Evolutionary conservation across 352 stramenopile species (phyloP).

Genomic region (Pythium rhizo-oryzae): DNA sequence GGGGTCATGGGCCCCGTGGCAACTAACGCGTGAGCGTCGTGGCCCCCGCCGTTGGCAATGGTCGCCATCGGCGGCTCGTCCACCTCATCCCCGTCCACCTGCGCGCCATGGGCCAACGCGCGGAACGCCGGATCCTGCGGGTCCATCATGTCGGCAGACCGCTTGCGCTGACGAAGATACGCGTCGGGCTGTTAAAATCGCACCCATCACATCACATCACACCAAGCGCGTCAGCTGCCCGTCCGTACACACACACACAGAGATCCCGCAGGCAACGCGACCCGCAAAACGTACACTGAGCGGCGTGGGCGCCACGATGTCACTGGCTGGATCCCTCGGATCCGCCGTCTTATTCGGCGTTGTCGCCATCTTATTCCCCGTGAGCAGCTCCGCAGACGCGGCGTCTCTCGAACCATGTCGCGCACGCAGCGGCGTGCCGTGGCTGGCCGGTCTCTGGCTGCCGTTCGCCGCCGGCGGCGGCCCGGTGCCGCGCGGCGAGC

Average conservation of each 20-base stretch:
- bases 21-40: neutral
- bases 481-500: neutral
- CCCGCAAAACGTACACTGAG: conserved; percentile 10
- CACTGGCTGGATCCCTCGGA: neutral
- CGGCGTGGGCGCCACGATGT: neutral
- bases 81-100: conserved; percentile 4
- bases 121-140: neutral
- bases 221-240: neutral
- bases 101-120: neutral
- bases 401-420: conserved; percentile 6
- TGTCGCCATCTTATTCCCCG: neutral
- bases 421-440: conserved; percentile 5
- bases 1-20: conserved; percentile 12
- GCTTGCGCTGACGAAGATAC: conserved; percentile 26
- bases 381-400: neutral
- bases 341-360: neutral
- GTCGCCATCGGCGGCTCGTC: conserved; percentile 17
- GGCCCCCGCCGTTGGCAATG: neutral
- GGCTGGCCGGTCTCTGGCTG: neutral
- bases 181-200: conserved; percentile 15
- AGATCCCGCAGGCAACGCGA: neutral
- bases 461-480: neutral
- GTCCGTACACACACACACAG: neutral
- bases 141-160: conserved; percentile 32
- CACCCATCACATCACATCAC: neutral